Evolutionary conservation across 1,139 yeast species (phyloP).

Genomic region (Saccharomyces hybrid): DNA sequence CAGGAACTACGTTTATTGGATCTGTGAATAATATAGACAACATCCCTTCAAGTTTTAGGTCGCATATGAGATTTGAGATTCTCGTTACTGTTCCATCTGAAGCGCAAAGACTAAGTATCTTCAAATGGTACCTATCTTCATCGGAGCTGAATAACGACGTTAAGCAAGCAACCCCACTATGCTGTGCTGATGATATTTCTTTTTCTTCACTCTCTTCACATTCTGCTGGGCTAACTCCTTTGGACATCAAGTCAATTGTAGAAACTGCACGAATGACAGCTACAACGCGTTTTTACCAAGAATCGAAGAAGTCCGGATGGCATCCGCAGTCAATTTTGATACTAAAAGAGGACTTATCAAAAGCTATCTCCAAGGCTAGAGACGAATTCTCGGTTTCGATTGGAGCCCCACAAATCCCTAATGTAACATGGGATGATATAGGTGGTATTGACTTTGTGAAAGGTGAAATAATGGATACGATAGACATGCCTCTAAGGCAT

Average conservation of each 20-base stretch:
- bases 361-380: conserved; percentile 74
- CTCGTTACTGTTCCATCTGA: conserved; percentile 74
- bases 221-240: conserved; percentile 88
- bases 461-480: conserved; percentile 87
- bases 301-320: conserved; percentile 18
- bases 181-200: conserved; percentile 47
- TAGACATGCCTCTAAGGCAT: conserved; percentile 89
- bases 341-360: conserved; percentile 47
- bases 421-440: conserved; percentile 92
- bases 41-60: conserved; percentile 58
- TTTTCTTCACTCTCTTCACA: conserved; percentile 61
- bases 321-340: conserved; percentile 14
- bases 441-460: conserved; percentile 69
- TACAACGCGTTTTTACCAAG: conserved; percentile 41
- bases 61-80: conserved; percentile 69
- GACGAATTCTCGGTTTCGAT: conserved; percentile 86
- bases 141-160: conserved; percentile 23
- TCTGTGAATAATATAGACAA: conserved; percentile 69
- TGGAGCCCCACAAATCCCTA: conserved; percentile 94
- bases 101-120: conserved; percentile 57
- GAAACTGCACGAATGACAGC: conserved; percentile 44
- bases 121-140: conserved; percentile 38
- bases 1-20: conserved; percentile 49
- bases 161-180: conserved; percentile 10
- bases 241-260: conserved; percentile 69